Evolutionary conservation across 1,284 basidiomycete genomes (phyloP).

Genomic region (Coniophora puteana): DNA sequence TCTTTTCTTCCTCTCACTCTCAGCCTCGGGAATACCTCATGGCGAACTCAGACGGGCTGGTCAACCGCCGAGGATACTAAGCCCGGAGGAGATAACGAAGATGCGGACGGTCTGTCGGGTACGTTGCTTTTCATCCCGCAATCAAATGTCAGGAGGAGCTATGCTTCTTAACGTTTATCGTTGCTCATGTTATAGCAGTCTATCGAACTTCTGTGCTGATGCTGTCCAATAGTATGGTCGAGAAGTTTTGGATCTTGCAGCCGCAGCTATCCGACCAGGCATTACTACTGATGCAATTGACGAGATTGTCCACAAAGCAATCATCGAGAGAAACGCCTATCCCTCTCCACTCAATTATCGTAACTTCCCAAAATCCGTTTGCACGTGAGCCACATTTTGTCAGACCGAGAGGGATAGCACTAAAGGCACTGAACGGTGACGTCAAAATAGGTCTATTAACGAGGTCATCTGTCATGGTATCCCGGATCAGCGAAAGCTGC

Average conservation of each 20-base stretch:
- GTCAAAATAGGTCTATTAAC: slow-evolving; percentile 71
- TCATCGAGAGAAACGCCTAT: slow-evolving; percentile 89
- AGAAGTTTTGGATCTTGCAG: slow-evolving; percentile 90
- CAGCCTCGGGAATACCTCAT: slow-evolving; percentile 51
- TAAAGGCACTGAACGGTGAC: slow-evolving; percentile 9
- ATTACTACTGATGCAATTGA: slow-evolving; percentile 96
- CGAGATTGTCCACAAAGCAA: slow-evolving; percentile 92
- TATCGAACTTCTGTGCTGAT: too few relatives aligned
- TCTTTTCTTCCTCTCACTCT: too few relatives aligned
- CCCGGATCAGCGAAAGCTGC: slow-evolving; percentile 82
- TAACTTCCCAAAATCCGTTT: slow-evolving; percentile 93
- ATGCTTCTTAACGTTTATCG: too few relatives aligned
- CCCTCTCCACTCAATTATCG: slow-evolving; percentile 95
- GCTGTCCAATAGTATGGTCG: slow-evolving; percentile 90
- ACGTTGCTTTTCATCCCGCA: slow-evolving; percentile 30
- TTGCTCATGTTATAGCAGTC: too few relatives aligned
- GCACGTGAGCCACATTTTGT: slow-evolving; percentile 62
- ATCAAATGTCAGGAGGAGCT: too few relatives aligned
- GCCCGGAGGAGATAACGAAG: slow-evolving; percentile 66
- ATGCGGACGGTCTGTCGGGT: slow-evolving; percentile 79
- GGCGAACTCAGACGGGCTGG: slow-evolving; percentile 56
- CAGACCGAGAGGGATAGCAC: slow-evolving; percentile 3
- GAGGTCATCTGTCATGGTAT: slow-evolving; percentile 98
- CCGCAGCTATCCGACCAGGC: slow-evolving; percentile 82
- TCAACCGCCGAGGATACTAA: slow-evolving; percentile 64